Evolutionary conservation across 23 red algal genomes (phyloP), one percentile per base, ranked within the genome.

Genomic region (Porphyridium purpureum): DNA sequence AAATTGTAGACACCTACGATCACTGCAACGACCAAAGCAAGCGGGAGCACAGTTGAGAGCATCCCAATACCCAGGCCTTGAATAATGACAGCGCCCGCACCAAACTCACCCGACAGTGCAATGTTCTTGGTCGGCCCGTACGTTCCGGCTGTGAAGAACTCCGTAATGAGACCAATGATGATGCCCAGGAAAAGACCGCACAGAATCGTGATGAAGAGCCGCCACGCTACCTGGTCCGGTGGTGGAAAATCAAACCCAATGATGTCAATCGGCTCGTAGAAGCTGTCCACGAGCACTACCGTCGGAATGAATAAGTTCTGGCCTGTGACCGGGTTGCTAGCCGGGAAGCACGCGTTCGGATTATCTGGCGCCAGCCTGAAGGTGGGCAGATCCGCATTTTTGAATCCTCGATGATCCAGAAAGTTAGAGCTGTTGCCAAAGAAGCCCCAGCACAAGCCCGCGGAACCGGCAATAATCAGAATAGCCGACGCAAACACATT

Each of bases 31-130:
- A 86, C 60, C 33, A 75, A 32, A 29, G 49, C 4, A 0, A 64
- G 26, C 23, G 80, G 80, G 35, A 79, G 20, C n/a, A 48, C 70
- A 6, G 59, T 48, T 24, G 69, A 68, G 25, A 76, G 36, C 57
- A 86, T 62, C 24, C 80, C 69, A 2, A 86, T 59, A n/a, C 68
- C 70, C 1, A 86, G 50, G 19, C 60, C 69, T 7, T 66, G 36
- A 17, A 78, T 86, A 2, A 86, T 59, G 8, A 60, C 52, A 0
- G 58, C 67, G 27, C 74, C 74, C 27, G 65, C 54, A 41, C 74
- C 74, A 5, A 24, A 74, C 69, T 74, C 69, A 7, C 69, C 69
- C 5, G 57, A 24, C 20, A 15, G 20, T 30, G 53, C 69, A 24
- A 74, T 74, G 8, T 56, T 50, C 24, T 26, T 74, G 3, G 69